Evolutionary conservation across 2,329 filamentous ascomycete genomes (phyloP).

Genomic region (Verticillium albo-atrum): DNA sequence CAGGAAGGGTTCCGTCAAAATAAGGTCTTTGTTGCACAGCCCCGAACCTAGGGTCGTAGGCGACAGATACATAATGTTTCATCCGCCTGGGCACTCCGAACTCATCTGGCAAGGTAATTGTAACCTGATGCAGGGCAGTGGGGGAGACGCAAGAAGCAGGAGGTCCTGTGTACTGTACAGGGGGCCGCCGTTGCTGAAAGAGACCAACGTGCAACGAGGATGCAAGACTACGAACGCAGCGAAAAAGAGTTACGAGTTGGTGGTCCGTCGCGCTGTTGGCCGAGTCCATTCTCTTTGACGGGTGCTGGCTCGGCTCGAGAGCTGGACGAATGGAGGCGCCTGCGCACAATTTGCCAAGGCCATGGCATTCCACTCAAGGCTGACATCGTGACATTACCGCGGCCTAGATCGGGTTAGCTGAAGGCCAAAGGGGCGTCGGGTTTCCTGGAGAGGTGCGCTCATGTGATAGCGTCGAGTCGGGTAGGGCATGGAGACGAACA

Average conservation of each 20-base stretch:
- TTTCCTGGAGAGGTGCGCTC: background rate
- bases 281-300: background rate
- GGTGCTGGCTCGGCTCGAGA: background rate
- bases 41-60: background rate
- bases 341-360: conserved; percentile 1
- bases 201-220: background rate
- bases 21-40: background rate
- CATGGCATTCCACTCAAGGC: background rate
- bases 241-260: background rate
- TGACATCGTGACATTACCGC: background rate
- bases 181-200: background rate
- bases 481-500: background rate
- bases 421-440: background rate
- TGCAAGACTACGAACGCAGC: background rate
- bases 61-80: background rate
- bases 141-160: too few relatives aligned
- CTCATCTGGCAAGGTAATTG: too few relatives aligned
- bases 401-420: conserved; percentile 1
- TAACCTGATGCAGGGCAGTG: too few relatives aligned
- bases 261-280: background rate
- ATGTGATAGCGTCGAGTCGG: background rate
- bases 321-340: conserved; percentile 14
- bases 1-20: background rate
- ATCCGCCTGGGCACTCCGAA: background rate
- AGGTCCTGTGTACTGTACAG: background rate